Evolutionary conservation across 2,329 filamentous ascomycete species (phyloP).

Genomic region (Rhinocladiella mackenziei): DNA sequence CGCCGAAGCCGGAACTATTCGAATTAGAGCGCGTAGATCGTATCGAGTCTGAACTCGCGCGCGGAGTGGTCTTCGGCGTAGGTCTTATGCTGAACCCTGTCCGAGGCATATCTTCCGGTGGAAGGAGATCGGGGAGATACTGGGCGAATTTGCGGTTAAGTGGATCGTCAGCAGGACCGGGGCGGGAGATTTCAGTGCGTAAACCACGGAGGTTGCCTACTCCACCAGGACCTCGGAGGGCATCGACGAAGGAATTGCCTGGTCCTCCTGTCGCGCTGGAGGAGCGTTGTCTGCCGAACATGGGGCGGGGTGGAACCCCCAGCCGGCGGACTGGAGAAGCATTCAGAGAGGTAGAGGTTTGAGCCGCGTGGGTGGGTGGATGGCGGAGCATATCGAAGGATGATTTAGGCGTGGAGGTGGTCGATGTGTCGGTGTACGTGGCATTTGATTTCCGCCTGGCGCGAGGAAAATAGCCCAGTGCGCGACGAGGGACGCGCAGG

Average conservation of each 20-base stretch:
- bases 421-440: conserved; percentile 55
- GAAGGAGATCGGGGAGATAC: conserved; percentile 71
- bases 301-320: conserved; percentile 25
- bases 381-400: conserved; percentile 31
- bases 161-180: conserved; percentile 75
- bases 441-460: conserved; percentile 75
- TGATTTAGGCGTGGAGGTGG: conserved; percentile 30
- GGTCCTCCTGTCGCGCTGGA: conserved; percentile 35
- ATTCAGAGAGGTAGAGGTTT: conserved; percentile 32
- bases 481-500: conserved; percentile 72
- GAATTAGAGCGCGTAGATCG: conserved; percentile 41
- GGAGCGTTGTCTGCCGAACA: conserved; percentile 30
- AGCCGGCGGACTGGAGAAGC: conserved; percentile 38
- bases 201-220: conserved; percentile 75
- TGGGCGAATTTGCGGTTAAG: conserved; percentile 80
- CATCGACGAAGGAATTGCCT: conserved; percentile 43
- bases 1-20: conserved; percentile 59
- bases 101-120: conserved; percentile 39
- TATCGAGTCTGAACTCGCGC: conserved; percentile 39
- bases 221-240: conserved; percentile 79
- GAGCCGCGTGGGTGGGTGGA: conserved; percentile 31
- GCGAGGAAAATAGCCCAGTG: conserved; percentile 87
- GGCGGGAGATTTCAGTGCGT: conserved; percentile 50
- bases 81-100: conserved; percentile 20
- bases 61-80: conserved; percentile 36